A percentile compares a stretch with the other conserved stretches of the same genome.
These are phyloP conservation scores for Diplodia corticola DNA, from an alignment of 2,329 filamentous ascomycete genomes.

Conservation along the genomic window DNA sequence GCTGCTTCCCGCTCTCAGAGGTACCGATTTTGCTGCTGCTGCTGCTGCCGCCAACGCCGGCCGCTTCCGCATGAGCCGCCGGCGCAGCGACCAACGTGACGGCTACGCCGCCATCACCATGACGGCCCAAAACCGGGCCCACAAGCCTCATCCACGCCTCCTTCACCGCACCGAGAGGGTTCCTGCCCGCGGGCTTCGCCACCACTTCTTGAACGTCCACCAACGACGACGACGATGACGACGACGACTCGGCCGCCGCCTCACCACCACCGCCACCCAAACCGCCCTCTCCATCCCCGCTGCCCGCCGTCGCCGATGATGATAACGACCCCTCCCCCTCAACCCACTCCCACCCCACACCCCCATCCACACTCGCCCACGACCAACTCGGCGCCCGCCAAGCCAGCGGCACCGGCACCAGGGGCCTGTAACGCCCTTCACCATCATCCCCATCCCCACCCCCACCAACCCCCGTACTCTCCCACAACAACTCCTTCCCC, in stretches of 20 bases:
- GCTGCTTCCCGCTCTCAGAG: not conserved
- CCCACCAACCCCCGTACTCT: not conserved
- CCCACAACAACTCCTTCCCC: conserved; percentile 25
- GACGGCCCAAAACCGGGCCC: conserved; percentile 28
- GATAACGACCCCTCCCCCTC: not conserved
- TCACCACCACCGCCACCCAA: not conserved
- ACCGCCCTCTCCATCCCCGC: conserved; percentile 25
- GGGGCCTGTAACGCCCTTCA: conserved; percentile 18
- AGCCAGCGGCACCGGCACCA: not conserved
- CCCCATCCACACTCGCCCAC: conserved; percentile 35
- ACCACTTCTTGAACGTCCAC: conserved; percentile 23
- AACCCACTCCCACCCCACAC: conserved; percentile 30
- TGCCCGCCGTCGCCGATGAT: conserved; percentile 23
- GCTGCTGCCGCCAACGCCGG: conserved; percentile 13
- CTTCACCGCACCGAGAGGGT: conserved; percentile 32
- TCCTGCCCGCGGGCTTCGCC: conserved; percentile 28
- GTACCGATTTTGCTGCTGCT: too few relatives aligned
- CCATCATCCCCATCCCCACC: not conserved
- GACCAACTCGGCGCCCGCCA: conserved; percentile 32
- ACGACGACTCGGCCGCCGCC: not conserved
- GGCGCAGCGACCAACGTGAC: conserved; percentile 27
- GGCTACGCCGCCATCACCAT: not conserved
- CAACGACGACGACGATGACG: conserved; percentile 19
- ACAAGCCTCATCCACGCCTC: conserved; percentile 30
- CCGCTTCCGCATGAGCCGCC: conserved; percentile 21